Conservation (phyloP, 2,329 filamentous ascomycete species). For the Paramyrothecium sp. region DNA sequence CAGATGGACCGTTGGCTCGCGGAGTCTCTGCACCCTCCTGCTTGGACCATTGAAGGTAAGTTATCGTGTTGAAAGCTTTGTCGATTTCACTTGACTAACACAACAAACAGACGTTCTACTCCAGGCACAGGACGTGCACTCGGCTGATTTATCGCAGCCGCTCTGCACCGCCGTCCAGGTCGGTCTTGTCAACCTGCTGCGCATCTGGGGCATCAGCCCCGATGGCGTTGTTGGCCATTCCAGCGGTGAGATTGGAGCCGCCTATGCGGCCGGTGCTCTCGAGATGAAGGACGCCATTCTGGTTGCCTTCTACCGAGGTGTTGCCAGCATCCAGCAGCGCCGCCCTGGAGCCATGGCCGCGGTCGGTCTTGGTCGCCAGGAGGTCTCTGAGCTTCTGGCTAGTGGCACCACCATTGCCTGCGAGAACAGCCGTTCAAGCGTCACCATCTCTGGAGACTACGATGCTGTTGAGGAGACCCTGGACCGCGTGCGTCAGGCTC, state of each 20-base stretch:
- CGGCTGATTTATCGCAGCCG: slow-evolving; percentile 16
- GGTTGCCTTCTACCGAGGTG: slow-evolving; percentile 28
- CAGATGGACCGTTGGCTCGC: slow-evolving; percentile 2
- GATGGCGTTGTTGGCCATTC: slow-evolving; percentile 31
- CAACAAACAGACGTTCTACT: neutral
- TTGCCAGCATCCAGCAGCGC: slow-evolving; percentile 6
- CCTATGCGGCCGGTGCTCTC: slow-evolving; percentile 19
- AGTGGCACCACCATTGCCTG: slow-evolving; percentile 25
- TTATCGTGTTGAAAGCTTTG: neutral
- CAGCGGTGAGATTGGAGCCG: slow-evolving; percentile 34
- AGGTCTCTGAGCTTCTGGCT: slow-evolving; percentile 1
- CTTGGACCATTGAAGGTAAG: slow-evolving; percentile 1
- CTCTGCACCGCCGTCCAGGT: slow-evolving; percentile 1
- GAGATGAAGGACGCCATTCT: slow-evolving; percentile 23
- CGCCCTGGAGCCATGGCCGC: slow-evolving; percentile 24
- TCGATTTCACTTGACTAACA: neutral
- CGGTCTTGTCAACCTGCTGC: neutral
- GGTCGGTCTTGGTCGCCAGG: slow-evolving; percentile 16
- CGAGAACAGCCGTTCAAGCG: slow-evolving; percentile 26
- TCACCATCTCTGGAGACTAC: slow-evolving; percentile 30
- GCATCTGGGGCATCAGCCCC: slow-evolving; percentile 23
- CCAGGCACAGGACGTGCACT: neutral
- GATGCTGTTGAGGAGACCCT: slow-evolving; percentile 18
- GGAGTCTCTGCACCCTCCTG: neutral
- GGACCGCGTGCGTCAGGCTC: slow-evolving; percentile 1